Conservation (phyloP, 2,329 filamentous ascomycete genomes). For the Remersonia thermophila region DNA sequence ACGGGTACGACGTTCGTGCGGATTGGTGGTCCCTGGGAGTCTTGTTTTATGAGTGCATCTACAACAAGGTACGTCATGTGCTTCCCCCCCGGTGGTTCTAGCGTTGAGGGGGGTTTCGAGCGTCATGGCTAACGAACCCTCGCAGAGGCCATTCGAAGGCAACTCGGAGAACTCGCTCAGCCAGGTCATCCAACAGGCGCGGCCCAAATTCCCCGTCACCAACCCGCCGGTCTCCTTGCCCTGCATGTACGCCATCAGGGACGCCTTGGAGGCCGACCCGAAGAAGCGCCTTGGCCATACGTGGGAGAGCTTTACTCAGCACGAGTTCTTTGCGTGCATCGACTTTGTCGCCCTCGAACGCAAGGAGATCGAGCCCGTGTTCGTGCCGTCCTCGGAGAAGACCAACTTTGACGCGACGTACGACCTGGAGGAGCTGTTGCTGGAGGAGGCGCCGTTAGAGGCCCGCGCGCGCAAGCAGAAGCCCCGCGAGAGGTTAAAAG, state of each 20-base stretch:
- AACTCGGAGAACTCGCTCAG: constrained; percentile 71
- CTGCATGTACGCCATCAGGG: constrained; percentile 80
- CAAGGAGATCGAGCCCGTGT: constrained; percentile 83
- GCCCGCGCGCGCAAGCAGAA: constrained; percentile 87
- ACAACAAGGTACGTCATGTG: constrained; percentile 78
- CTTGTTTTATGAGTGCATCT: constrained; percentile 98
- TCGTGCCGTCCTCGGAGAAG: constrained; percentile 89
- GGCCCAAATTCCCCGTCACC: constrained; percentile 83
- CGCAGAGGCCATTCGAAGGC: constrained; percentile 81
- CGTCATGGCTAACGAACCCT: constrained; percentile 24
- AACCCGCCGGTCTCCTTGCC: constrained; percentile 78
- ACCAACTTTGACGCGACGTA: constrained; percentile 99
- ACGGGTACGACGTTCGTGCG: constrained; percentile 77
- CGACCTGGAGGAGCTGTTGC: constrained; percentile 80
- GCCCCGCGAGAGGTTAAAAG: constrained; percentile 78
- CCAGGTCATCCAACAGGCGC: constrained; percentile 66
- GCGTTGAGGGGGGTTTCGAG: too few relatives aligned
- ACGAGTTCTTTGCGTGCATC: constrained; percentile 78
- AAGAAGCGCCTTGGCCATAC: constrained; percentile 71
- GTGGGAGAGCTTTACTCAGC: constrained; percentile 74
- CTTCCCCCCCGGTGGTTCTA: too few relatives aligned
- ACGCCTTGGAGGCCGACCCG: constrained; percentile 69
- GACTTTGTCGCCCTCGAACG: constrained; percentile 75
- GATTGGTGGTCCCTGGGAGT: constrained; percentile 99
- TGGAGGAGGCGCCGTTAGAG: constrained; percentile 91